These are phyloP conservation scores for Wickerhamomyces bovis DNA, from an alignment of 805 yeast species.

Conservation along the genomic window DNA sequence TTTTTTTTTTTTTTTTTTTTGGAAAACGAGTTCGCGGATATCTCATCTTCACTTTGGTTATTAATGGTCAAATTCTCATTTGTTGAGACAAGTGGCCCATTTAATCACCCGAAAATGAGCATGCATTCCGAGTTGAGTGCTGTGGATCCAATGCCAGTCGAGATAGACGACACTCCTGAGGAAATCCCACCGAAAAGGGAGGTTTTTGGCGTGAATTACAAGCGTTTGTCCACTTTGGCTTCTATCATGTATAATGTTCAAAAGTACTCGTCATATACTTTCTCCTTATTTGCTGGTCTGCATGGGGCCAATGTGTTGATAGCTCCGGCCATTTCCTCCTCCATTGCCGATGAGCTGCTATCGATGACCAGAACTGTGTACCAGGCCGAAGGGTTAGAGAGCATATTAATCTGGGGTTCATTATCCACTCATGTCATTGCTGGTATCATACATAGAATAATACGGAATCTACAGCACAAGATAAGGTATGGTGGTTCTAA, in stretches of 20 bases:
- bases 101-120: neutral
- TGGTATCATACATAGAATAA: conserved; percentile 43
- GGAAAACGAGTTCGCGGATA: neutral
- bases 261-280: conserved; percentile 54
- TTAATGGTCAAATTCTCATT: no score
- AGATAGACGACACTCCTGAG: neutral
- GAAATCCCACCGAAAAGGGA: neutral
- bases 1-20: neutral
- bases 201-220: neutral
- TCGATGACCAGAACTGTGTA: conserved; percentile 58
- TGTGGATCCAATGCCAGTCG: neutral
- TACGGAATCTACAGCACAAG: conserved; percentile 28
- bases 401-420: conserved; percentile 40
- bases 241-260: conserved; percentile 31
- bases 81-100: no score
- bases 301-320: conserved; percentile 51
- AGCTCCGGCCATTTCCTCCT: conserved; percentile 44
- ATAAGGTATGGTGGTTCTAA: conserved; percentile 19
- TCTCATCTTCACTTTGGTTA: no score
- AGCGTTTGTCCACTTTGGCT: neutral
- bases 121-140: neutral
- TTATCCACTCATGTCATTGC: conserved; percentile 42
- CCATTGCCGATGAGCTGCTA: conserved; percentile 45
- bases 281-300: conserved; percentile 48
- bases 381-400: conserved; percentile 48